phyloP scores from a whole-genome alignment of 768 basidiomycete genomes.

The Xerocomellus intermedius region DNA sequence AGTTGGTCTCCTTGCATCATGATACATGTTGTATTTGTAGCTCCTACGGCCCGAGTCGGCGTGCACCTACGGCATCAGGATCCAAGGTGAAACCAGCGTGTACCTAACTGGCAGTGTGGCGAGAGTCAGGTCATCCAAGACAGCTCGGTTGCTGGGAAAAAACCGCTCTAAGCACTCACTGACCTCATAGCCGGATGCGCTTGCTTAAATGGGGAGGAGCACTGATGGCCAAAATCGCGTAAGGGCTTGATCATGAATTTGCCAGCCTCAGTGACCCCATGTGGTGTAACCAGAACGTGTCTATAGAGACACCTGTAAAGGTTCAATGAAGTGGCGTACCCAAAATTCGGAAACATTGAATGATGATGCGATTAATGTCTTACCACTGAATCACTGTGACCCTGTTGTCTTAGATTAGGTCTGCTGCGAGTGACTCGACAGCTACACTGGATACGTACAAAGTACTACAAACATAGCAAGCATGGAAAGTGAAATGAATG shows the following conservation, averaged over 20 bases:
- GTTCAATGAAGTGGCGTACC: not conserved
- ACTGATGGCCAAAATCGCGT: not conserved
- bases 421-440: not conserved
- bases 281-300: not conserved
- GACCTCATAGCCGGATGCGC: not conserved
- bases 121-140: slow-evolving; percentile 1
- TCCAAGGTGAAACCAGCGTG: slow-evolving; percentile 20
- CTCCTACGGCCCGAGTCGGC: not conserved
- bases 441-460: too few relatives aligned
- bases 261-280: not conserved
- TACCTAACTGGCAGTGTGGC: slow-evolving; percentile 2
- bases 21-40: slow-evolving; percentile 17
- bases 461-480: not conserved
- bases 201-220: not conserved
- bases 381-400: not conserved
- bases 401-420: slow-evolving; percentile 8
- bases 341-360: not conserved
- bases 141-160: not conserved
- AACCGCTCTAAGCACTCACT: not conserved
- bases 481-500: too few relatives aligned
- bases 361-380: not conserved
- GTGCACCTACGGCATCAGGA: not conserved
- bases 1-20: not conserved
- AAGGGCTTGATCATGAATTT: not conserved
- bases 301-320: not conserved